Base-by-base conservation (phyloP, 2,329 filamentous ascomycete species). In the Passalora sequoiae region DNA sequence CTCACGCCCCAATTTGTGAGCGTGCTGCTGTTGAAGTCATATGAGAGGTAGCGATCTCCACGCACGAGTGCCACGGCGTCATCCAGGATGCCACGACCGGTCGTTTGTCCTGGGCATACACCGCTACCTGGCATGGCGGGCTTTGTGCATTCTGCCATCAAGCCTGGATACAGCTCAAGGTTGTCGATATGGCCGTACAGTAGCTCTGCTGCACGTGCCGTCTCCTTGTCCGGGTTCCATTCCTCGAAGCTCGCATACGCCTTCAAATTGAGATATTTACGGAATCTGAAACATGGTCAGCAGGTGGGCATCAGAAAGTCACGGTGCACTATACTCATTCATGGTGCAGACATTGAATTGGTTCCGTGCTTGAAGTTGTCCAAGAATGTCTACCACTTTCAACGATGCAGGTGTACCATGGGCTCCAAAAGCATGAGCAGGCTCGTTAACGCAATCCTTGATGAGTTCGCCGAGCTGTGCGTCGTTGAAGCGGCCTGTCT, bases 121-220 rank as follows among this genome's bases (percentile, higher is more conserved):
- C 70, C 70, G 51, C 64, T 67, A 3, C 70, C 69, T 4, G 69
- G 52, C 57, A 75, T 71, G 0, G 74, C 54, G 4, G 71, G 69
- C 53, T 80, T 80, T 10, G 75, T 68, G 41, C 72, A 69, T 58
- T 81, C 77, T 6, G 74, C 67, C 54, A 78, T 70, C 5, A 80
- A 55, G 9, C 77, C 77, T 2, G 77, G 77, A 50, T 80, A 80
- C 5, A 81, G 61, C 55, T 81, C 77, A 9, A 81, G 57, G 21
- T 75, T 75, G 44, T 67, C 61, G 19, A 63, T 61, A 73, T 78
- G 59, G 66, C 76, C 49, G 64, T 69, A 51, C 66, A 73, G 61
- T 72, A 74, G 54, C 69, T 75, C 61, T 4, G 63, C 63, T 8
- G 60, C 55, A 40, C 61, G 56, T 22, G 66, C 62, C 32, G 62